Conservation (phyloP, 805 yeast genomes). For the Metschnikowia colocasiae region DNA sequence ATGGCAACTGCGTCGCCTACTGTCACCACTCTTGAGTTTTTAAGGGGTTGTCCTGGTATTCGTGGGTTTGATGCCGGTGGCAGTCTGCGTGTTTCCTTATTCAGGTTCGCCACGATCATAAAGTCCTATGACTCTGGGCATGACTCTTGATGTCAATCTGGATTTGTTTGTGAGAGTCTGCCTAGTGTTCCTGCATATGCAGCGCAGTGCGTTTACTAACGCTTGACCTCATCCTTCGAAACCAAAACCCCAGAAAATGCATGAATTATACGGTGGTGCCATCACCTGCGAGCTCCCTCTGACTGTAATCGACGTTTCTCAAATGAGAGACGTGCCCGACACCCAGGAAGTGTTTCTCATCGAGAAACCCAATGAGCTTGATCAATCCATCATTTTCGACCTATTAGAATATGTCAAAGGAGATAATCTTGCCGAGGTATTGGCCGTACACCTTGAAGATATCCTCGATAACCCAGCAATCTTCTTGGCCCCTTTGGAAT, state of each 20-base stretch:
- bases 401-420: slow-evolving; percentile 51
- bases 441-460: slow-evolving; percentile 55
- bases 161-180: neutral
- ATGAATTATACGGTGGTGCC: slow-evolving; percentile 64
- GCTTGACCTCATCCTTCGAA: neutral
- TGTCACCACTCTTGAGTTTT: too few species aligned
- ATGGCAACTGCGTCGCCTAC: too few species aligned
- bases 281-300: slow-evolving; percentile 55
- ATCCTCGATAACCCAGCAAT: slow-evolving; percentile 32
- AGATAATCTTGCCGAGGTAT: slow-evolving; percentile 36
- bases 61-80: too few species aligned
- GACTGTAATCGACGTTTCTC: slow-evolving; percentile 70
- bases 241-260: neutral
- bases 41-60: too few species aligned
- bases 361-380: slow-evolving; percentile 30
- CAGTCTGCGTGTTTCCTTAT: too few species aligned
- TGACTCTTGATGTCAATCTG: neutral
- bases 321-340: slow-evolving; percentile 81
- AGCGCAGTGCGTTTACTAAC: neutral
- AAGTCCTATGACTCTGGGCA: too few species aligned
- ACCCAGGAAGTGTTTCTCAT: slow-evolving; percentile 84
- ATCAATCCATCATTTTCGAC: slow-evolving; percentile 63
- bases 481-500: slow-evolving; percentile 18
- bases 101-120: too few species aligned
- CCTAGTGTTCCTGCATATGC: neutral